Conservation (phyloP, 1,284 basidiomycete genomes). For the Cryptococcus maquisensis region DNA sequence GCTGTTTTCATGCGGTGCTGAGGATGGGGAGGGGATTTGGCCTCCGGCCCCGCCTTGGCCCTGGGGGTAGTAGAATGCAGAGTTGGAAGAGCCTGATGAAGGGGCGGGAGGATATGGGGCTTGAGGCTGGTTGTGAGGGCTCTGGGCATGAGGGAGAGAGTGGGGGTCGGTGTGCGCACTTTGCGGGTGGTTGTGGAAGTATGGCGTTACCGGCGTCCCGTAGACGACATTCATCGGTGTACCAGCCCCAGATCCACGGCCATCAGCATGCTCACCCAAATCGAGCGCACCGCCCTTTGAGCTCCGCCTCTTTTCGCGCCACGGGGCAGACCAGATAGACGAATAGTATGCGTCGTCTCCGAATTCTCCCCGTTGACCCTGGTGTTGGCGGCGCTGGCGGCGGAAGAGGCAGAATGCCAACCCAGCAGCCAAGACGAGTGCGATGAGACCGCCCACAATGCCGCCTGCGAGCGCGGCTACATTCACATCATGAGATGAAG, state of each 20-base stretch:
- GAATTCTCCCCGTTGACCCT: neutral
- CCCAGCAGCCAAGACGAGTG: conserved; percentile 6
- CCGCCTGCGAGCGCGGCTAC: conserved; percentile 11
- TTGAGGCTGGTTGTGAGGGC: too few species aligned
- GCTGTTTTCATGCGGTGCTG: neutral
- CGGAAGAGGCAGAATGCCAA: conserved; percentile 9
- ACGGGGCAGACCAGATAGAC: neutral
- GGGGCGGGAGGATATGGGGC: neutral
- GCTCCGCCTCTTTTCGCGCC: neutral
- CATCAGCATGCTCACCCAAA: too few species aligned
- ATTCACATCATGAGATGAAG: neutral
- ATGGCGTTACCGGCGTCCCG: too few species aligned
- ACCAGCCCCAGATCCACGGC: too few species aligned
- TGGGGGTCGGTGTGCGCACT: too few species aligned
- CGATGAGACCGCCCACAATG: conserved; percentile 10
- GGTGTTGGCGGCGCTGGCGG: neutral
- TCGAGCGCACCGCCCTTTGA: neutral
- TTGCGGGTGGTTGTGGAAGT: too few species aligned
- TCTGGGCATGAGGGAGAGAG: too few species aligned
- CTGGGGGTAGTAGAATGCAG: neutral
- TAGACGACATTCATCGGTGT: too few species aligned
- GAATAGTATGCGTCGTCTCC: neutral
- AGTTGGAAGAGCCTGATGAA: neutral
- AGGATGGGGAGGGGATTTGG: neutral
- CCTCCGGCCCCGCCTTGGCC: neutral